Evolutionary conservation across 805 yeast species (phyloP).

Genomic region (Wickerhamiella siamensis): DNA sequence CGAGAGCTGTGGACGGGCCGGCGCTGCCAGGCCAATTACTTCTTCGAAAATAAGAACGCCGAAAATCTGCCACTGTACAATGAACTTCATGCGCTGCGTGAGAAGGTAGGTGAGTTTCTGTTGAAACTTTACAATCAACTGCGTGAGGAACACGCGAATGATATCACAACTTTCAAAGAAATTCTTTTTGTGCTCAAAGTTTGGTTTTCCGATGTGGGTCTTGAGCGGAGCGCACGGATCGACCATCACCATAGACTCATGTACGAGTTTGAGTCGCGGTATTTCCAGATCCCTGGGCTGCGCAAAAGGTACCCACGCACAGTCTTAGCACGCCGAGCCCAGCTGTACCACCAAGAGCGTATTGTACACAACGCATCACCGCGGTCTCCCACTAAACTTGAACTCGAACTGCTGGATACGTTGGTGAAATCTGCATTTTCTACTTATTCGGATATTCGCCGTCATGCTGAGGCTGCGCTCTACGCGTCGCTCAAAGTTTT

Average conservation of each 20-base stretch:
- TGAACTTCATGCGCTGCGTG: constrained; percentile 46
- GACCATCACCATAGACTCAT: constrained; percentile 41
- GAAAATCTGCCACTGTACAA: constrained; percentile 32
- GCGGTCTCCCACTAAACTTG: constrained; percentile 53
- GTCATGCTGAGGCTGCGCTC: constrained; percentile 53
- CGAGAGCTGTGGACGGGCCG: constrained; percentile 36
- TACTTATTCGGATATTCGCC: constrained; percentile 51
- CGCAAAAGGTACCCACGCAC: constrained; percentile 65
- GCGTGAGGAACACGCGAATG: constrained; percentile 32
- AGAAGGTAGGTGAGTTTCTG: constrained; percentile 45
- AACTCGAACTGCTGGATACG: constrained; percentile 47
- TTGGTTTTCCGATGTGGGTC: constrained; percentile 73
- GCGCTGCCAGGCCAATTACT: constrained; percentile 49
- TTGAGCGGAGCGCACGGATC: constrained; percentile 45
- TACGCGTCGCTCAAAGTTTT: constrained; percentile 57
- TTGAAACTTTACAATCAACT: constrained; percentile 30
- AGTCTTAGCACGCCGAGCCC: constrained; percentile 59
- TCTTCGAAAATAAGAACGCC: constrained; percentile 42
- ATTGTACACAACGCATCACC: constrained; percentile 57
- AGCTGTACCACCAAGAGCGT: constrained; percentile 61
- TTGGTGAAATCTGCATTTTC: constrained; percentile 53
- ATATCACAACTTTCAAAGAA: constrained; percentile 46
- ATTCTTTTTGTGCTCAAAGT: constrained; percentile 50
- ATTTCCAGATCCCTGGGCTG: constrained; percentile 49
- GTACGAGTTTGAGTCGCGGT: constrained; percentile 39